Conservation (phyloP, 257 asterid genomes). For the Nicotiana benthamiana region DNA sequence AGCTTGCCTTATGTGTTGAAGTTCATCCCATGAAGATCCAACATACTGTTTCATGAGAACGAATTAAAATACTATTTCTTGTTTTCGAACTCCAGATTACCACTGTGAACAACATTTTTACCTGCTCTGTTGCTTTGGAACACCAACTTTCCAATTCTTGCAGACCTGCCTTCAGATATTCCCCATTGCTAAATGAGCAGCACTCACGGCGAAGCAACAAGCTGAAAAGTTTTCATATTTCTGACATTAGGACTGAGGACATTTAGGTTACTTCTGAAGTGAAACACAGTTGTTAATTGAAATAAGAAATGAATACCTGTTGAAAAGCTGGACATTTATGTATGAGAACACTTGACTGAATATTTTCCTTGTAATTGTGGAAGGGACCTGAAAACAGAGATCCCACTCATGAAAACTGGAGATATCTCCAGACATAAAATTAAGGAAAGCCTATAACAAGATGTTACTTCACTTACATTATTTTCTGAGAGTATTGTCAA, state of each 20-base stretch:
- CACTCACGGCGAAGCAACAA: slow-evolving; percentile 89
- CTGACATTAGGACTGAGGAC: not conserved
- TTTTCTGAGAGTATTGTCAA: slow-evolving; percentile 58
- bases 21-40: slow-evolving; percentile 88
- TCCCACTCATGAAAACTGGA: not conserved
- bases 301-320: slow-evolving; percentile 48
- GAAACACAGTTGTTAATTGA: not conserved
- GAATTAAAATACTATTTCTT: not conserved
- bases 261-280: not conserved
- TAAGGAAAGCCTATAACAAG: slow-evolving; percentile 10
- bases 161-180: slow-evolving; percentile 81
- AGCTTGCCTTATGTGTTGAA: slow-evolving; percentile 88
- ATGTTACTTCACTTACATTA: slow-evolving; percentile 37
- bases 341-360: slow-evolving; percentile 90
- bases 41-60: slow-evolving; percentile 32
- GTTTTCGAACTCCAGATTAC: not conserved
- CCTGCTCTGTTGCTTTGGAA: slow-evolving; percentile 56
- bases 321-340: slow-evolving; percentile 93
- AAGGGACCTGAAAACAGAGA: slow-evolving; percentile 50
- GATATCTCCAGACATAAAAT: slow-evolving; percentile 6
- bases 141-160: slow-evolving; percentile 91
- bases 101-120: slow-evolving; percentile 13
- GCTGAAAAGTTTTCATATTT: slow-evolving; percentile 30
- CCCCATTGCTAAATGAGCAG: slow-evolving; percentile 97
- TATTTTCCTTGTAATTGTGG: slow-evolving; percentile 61